Conservation (phyloP, 768 basidiomycete genomes). For the Paxillus ammoniavirescens region DNA sequence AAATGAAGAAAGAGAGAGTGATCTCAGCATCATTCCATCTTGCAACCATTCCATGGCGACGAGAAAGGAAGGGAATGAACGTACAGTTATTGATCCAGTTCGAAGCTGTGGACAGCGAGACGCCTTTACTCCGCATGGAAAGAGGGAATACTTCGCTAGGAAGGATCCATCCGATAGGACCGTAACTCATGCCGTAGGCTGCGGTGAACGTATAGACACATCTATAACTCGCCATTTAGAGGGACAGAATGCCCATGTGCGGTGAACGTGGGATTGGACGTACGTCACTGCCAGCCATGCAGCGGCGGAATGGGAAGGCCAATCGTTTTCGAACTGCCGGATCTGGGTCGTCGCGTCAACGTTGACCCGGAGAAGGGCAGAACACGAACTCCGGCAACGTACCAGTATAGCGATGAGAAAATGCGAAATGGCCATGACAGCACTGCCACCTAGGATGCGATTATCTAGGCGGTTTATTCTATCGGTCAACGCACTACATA, state of each 20-base stretch:
- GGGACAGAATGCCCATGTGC: neutral
- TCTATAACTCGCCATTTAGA: conserved; percentile 29
- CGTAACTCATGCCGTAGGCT: conserved; percentile 75
- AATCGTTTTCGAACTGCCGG: conserved; percentile 48
- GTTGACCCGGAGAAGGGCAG: neutral
- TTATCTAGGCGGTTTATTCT: neutral
- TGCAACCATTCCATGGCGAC: neutral
- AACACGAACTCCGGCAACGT: conserved; percentile 4
- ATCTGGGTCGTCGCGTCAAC: conserved; percentile 35
- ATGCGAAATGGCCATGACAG: conserved; percentile 64
- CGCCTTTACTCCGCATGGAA: conserved; percentile 77
- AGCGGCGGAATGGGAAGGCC: conserved; percentile 54
- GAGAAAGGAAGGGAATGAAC: conserved; percentile 14
- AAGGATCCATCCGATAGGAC: conserved; percentile 82
- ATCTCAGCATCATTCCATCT: conserved; percentile 4
- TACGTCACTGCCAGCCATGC: conserved; percentile 73
- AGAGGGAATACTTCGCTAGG: conserved; percentile 83
- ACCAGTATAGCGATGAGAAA: conserved; percentile 65
- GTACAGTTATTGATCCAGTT: conserved; percentile 84
- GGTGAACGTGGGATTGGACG: conserved; percentile 19
- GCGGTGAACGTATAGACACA: conserved; percentile 74
- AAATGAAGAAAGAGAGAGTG: neutral
- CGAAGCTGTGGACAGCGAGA: conserved; percentile 80
- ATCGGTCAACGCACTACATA: conserved; percentile 11
- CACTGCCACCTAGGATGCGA: conserved; percentile 47